phyloP scores from a whole-genome alignment of 2,329 filamentous ascomycete genomes.

The Daldinia sp. region DNA sequence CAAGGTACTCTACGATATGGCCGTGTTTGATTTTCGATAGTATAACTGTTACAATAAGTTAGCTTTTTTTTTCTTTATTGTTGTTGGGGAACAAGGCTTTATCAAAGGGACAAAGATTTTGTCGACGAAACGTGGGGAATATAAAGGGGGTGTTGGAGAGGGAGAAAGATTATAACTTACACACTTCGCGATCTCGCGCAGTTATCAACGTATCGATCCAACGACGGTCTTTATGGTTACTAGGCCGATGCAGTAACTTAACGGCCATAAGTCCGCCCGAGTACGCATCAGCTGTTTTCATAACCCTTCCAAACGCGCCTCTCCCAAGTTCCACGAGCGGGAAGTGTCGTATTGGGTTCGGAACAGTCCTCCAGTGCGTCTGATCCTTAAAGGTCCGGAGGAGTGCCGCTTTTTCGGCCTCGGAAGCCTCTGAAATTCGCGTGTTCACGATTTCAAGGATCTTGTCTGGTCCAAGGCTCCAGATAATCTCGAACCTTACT shows the following conservation, averaged over 20 bases:
- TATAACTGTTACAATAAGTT: not conserved
- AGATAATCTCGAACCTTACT: constrained; percentile 16
- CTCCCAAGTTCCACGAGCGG: constrained; percentile 4
- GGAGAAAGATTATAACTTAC: not conserved
- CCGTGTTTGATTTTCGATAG: not conserved
- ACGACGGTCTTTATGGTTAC: not conserved
- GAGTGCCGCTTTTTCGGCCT: not conserved
- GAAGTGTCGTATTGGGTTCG: not conserved
- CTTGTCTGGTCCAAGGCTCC: not conserved
- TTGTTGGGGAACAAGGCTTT: not conserved
- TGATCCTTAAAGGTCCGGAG: not conserved
- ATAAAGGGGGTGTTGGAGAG: not conserved
- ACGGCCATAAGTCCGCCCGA: constrained; percentile 28
- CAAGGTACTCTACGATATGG: constrained; percentile 17
- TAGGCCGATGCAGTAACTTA: constrained; percentile 8
- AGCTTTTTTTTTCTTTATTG: not conserved
- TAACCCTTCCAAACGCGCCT: constrained; percentile 19
- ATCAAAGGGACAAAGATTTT: not conserved
- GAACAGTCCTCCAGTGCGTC: not conserved
- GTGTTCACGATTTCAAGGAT: not conserved
- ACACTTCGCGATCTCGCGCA: not conserved
- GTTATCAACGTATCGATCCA: not conserved
- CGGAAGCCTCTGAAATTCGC: not conserved
- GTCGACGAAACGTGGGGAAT: not conserved
- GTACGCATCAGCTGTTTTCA: constrained; percentile 20